Evolutionary conservation across 495 filamentous ascomycete species (phyloP).

Genomic region (Entonaema liquescens): DNA sequence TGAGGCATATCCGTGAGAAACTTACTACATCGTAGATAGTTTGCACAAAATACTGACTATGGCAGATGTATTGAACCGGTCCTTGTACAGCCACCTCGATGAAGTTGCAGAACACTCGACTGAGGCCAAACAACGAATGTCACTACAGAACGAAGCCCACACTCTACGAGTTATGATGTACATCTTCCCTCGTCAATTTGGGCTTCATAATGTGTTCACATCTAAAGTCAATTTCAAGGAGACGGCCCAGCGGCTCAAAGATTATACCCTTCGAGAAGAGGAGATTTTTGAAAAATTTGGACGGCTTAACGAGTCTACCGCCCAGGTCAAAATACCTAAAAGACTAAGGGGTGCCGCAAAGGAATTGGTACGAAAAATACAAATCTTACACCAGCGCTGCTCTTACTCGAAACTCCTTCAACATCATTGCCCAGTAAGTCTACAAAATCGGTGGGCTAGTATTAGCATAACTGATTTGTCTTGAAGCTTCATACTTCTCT

Average conservation of each 20-base stretch:
- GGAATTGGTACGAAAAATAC: slow-evolving; percentile 71
- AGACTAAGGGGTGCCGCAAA: slow-evolving; percentile 70
- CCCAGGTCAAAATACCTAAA: slow-evolving; percentile 68
- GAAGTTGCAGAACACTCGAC: slow-evolving; percentile 6
- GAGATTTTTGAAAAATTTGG: slow-evolving; percentile 68
- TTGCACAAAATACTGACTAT: slow-evolving; percentile 10
- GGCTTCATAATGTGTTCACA: slow-evolving; percentile 90
- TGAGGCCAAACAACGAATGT: slow-evolving; percentile 4
- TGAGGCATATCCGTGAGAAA: slow-evolving; percentile 80
- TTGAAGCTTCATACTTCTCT: slow-evolving; percentile 33
- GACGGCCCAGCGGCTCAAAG: slow-evolving; percentile 75
- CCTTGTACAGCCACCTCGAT: slow-evolving; percentile 49
- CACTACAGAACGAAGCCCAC: slow-evolving; percentile 55
- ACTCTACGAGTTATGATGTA: slow-evolving; percentile 85
- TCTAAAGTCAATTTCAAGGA: slow-evolving; percentile 68
- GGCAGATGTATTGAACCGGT: slow-evolving; percentile 86
- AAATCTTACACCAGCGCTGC: slow-evolving; percentile 75
- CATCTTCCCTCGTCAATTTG: slow-evolving; percentile 91
- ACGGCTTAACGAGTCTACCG: slow-evolving; percentile 29
- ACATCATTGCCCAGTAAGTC: slow-evolving; percentile 77
- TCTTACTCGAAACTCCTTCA: slow-evolving; percentile 78
- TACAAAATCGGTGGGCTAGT: background rate
- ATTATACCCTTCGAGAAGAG: slow-evolving; percentile 82
- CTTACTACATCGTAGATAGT: background rate
- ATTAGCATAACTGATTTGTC: slow-evolving; percentile 6